A percentile compares a stretch with the other conserved stretches of the same genome.
These are phyloP conservation scores for Ascochyta fabae DNA, from an alignment of 2,329 filamentous ascomycete species.

Conservation along the genomic window DNA sequence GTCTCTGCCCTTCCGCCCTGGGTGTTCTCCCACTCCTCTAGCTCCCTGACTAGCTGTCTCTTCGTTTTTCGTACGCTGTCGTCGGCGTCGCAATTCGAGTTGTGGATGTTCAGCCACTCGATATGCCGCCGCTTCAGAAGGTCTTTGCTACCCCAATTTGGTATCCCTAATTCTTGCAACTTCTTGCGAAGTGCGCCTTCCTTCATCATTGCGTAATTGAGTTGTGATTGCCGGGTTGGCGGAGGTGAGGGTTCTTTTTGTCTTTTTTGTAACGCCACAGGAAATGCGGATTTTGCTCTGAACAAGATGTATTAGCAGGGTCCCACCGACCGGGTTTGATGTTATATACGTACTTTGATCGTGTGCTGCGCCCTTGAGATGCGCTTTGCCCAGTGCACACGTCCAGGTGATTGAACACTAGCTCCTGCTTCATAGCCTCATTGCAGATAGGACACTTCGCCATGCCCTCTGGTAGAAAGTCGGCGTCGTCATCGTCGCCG, in stretches of 20 bases:
- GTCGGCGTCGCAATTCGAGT: constrained; percentile 91
- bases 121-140: constrained; percentile 81
- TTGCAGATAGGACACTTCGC: constrained; percentile 85
- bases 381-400: constrained; percentile 58
- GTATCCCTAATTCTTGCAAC: constrained; percentile 78
- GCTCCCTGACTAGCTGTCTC: constrained; percentile 73
- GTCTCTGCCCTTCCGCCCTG: constrained; percentile 65
- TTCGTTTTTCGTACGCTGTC: constrained; percentile 68
- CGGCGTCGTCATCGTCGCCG: constrained; percentile 51
- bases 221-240: constrained; percentile 64
- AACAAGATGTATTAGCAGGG: constrained; percentile 11
- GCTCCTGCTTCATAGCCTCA: constrained; percentile 77
- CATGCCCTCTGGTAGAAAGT: constrained; percentile 68
- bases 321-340: not conserved
- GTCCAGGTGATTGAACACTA: constrained; percentile 83
- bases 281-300: constrained; percentile 33
- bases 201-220: constrained; percentile 88
- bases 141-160: constrained; percentile 69
- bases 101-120: constrained; percentile 96
- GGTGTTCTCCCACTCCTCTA: constrained; percentile 86
- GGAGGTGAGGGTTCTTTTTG: constrained; percentile 51
- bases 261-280: constrained; percentile 29
- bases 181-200: constrained; percentile 81
- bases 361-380: constrained; percentile 36
- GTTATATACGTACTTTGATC: constrained; percentile 36